Evolutionary conservation across 495 filamentous ascomycete genomes (phyloP), one percentile per base, ranked within the genome.

Genomic region (Cercophora sp.): DNA sequence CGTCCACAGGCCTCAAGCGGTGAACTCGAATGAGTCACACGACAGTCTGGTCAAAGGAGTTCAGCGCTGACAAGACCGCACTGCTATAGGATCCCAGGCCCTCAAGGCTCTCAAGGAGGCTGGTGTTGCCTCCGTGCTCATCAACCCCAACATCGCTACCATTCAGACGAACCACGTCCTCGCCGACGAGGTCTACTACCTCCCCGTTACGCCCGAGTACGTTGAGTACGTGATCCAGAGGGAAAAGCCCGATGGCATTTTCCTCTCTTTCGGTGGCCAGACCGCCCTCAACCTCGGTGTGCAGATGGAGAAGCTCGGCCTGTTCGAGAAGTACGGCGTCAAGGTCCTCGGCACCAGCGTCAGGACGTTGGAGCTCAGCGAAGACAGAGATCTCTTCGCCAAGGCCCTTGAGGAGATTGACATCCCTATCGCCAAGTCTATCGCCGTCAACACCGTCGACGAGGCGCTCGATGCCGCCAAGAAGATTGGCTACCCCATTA

Each of bases 101-200:
- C 85, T 94, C 66, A 94, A 94, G 75, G 89, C 93, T n/a, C 71
- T 98, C 62, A 96, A 96, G 74, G 89, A 97, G 71, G 93, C 95
- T 61, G 92, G 89, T 25, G 94, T 96, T 31, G 85, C 91, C 65
- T 96, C 93, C 4, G 87, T 98, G 48, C 75, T 98, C 58, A 96
- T 98, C 68, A 98, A 98, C 70, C 93, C 93, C 42, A 98, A 98
- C 69, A 97, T 98, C 68, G 93, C 93, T 45, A 98, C 93, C 49
- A 96, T 98, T 57, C 93, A 98, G 73, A 98, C 93, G 18, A 95
- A 92, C 59, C 93, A 96, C 74, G 83, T 83, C 60, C 82, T 98
- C 58, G 91, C 91, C 48, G 93, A 98, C 70, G 96, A 98, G 77
- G 89, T 98, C 52, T 98, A 96, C 76, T 98, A 96, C 76, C 82